Conservation (phyloP, 208 protist species). For the Trichomonas gallinae region DNA sequence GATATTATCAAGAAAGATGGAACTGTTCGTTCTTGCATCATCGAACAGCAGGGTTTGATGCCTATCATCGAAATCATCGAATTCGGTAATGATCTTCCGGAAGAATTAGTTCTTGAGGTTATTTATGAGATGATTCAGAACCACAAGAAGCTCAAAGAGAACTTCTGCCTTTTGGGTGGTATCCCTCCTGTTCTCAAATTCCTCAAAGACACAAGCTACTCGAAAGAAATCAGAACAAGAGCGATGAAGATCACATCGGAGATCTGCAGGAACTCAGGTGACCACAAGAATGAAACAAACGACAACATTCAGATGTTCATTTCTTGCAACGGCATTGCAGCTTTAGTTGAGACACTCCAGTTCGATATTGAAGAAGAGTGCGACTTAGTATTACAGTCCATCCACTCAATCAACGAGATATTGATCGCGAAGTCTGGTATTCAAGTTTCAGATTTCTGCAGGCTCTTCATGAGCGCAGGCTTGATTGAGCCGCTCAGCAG, state of each 20-base stretch:
- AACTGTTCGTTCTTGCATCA: background rate
- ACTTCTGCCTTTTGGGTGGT: background rate
- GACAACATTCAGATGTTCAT: conserved; percentile 20
- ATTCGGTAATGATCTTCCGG: background rate
- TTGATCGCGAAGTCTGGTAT: background rate
- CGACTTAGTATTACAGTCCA: background rate
- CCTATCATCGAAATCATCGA: background rate
- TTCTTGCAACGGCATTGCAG: background rate
- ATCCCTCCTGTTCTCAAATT: conserved; percentile 9
- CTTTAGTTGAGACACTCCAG: background rate
- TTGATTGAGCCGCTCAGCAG: background rate
- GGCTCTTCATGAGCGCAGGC: background rate
- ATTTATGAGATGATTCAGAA: background rate
- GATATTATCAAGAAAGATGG: background rate
- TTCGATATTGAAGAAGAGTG: background rate
- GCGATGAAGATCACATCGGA: background rate
- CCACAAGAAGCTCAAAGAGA: background rate
- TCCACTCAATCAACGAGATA: background rate
- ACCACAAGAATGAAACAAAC: background rate
- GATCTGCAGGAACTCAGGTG: background rate
- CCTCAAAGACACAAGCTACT: background rate
- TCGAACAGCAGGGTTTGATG: background rate
- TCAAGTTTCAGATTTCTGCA: background rate
- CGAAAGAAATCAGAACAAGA: background rate
- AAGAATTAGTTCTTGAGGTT: background rate